phyloP scores from a whole-genome alignment of 371 early-diverging fungal species.

The Batkoa obscura region DNA sequence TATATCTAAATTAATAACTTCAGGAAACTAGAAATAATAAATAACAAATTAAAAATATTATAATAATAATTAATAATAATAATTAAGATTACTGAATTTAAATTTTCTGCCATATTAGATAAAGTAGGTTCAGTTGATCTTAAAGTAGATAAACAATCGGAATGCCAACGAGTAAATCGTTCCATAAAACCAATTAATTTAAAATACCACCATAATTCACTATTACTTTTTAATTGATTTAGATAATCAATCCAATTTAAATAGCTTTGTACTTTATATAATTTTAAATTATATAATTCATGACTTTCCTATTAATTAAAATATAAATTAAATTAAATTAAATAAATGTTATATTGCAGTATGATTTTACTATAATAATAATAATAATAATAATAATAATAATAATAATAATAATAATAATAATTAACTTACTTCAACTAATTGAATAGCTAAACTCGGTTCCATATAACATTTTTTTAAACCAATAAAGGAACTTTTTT shows the following conservation, averaged over 20 bases:
- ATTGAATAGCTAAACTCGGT: background rate
- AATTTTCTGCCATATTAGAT: background rate
- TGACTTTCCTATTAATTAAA: background rate
- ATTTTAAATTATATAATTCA: background rate
- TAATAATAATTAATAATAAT: background rate
- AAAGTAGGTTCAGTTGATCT: background rate
- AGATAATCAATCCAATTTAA: conserved; percentile 1
- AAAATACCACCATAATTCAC: background rate
- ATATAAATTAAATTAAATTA: background rate
- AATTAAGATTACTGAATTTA: background rate
- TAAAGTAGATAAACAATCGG: background rate
- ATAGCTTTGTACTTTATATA: background rate
- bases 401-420: too few species aligned
- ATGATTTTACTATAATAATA: too few species aligned
- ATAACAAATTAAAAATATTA: background rate
- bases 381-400: background rate
- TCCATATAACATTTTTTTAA: background rate
- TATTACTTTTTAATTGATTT: background rate
- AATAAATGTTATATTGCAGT: too few species aligned
- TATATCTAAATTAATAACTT: background rate
- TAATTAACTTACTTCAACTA: background rate
- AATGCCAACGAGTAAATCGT: background rate
- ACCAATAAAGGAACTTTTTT: background rate
- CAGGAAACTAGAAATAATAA: too few species aligned
- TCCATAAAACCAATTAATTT: background rate